Base-by-base conservation (phyloP, 2,329 filamentous ascomycete genomes). In the Exophiala phaeomuriformis region DNA sequence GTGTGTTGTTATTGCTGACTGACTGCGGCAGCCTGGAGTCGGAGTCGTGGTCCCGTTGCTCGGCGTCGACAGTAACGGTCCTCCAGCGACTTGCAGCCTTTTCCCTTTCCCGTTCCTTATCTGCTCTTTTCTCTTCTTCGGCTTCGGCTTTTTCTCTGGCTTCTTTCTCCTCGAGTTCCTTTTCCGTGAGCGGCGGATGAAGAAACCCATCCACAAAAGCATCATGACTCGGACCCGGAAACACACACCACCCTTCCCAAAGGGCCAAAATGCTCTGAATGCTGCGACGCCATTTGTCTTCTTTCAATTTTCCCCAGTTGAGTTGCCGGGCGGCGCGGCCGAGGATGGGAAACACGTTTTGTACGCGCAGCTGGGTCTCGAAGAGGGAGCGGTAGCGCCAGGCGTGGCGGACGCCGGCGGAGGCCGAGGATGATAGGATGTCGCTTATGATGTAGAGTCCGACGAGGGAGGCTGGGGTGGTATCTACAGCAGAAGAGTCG, bases 311-410 rank as follows among this genome's bases (percentile, higher is more conserved):
- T 6, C 90, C 90, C 89, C 90, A 95, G 42, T 77, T 77, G 27
- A 86, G 72, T 50, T 81, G 82, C 62, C 85, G 83, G 5, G 89
- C 82, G 55, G 94, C 78, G 51, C 79, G 73, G 1, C 90, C 90
- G 2, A 96, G 77, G 42, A 79, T 77, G 64, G 87, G 85, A 64
- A 95, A 95, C 0, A 84, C 81, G 53, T 81, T 80, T 52, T 82
- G 80, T 5, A 79, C 72, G 31, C 81, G 81, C 28, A 96, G 75
- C 1, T 85, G 81, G 0, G 76, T 75, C 66, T 94, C 89, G 57
- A 95, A 89, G 2, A 91, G 77, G 60, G 86, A 83, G 27, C 90
- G 78, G 65, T 90, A 95, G 49, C 89, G 84, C 88, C 90, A 95
- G 2, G 88, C 87, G 66, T 90, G 87, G 1, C 87, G 83, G 28